Evolutionary conservation across 2,329 filamentous ascomycete genomes (phyloP).

Genomic region (Tolypocladium capitatum): DNA sequence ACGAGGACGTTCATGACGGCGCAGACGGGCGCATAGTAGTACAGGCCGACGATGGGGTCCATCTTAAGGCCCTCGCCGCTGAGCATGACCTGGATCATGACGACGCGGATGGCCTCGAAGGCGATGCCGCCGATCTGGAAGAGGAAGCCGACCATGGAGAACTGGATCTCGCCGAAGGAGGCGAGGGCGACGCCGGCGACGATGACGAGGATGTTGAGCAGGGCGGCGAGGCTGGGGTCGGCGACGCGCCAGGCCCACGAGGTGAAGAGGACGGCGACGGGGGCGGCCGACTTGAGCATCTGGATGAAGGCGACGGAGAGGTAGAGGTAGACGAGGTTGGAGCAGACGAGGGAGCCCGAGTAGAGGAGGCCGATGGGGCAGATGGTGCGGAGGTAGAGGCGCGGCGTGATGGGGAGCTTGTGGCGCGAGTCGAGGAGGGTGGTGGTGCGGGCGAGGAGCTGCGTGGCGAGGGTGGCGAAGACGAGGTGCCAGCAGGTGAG

Average conservation of each 20-base stretch:
- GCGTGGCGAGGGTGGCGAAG: conserved; percentile 53
- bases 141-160: conserved; percentile 50
- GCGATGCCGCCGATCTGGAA: conserved; percentile 63
- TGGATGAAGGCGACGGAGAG: conserved; percentile 56
- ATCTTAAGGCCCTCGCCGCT: conserved; percentile 68
- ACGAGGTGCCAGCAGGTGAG: conserved; percentile 56
- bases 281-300: conserved; percentile 57
- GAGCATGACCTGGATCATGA: conserved; percentile 76
- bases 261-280: conserved; percentile 51
- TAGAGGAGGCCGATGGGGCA: conserved; percentile 55
- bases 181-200: conserved; percentile 39
- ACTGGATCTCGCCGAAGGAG: conserved; percentile 52
- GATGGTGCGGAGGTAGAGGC: conserved; percentile 48
- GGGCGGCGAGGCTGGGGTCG: conserved; percentile 28
- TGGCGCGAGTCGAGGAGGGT: conserved; percentile 49
- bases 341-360: conserved; percentile 51
- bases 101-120: conserved; percentile 69
- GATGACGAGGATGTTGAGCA: conserved; percentile 38
- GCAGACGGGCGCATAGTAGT: conserved; percentile 82
- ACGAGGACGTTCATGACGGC: conserved; percentile 66
- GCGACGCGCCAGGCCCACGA: conserved; percentile 47
- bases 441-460: conserved; percentile 51
- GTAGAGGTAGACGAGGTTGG: conserved; percentile 55
- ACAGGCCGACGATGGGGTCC: conserved; percentile 77
- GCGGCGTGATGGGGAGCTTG: conserved; percentile 46